Evolutionary conservation across 331 rosid species (phyloP).

Genomic region (Telfairia occidentalis): DNA sequence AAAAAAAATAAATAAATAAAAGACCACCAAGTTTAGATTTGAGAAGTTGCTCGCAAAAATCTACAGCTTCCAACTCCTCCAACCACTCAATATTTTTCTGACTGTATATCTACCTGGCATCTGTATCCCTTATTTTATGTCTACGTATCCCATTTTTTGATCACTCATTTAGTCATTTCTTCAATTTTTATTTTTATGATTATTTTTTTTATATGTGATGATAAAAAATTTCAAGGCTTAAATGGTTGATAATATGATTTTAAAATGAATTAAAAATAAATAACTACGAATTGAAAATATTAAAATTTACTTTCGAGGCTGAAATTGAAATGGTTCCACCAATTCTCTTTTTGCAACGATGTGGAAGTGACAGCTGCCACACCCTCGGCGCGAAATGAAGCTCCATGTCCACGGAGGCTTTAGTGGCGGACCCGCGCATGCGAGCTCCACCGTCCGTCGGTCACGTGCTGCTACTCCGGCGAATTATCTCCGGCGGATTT

Average conservation of each 20-base stretch:
- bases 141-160: neutral
- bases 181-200: neutral
- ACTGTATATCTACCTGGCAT: neutral
- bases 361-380: slow-evolving; percentile 7
- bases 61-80: neutral
- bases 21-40: too few species aligned
- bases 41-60: neutral
- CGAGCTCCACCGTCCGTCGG: slow-evolving; percentile 14
- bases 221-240: neutral
- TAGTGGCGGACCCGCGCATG: slow-evolving; percentile 20
- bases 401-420: slow-evolving; percentile 34
- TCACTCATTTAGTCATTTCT: too few species aligned
- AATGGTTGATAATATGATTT: too few species aligned
- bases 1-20: too few species aligned
- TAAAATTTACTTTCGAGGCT: neutral
- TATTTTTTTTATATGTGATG: neutral
- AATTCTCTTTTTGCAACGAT: neutral
- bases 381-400: slow-evolving; percentile 36
- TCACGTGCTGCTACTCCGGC: slow-evolving; percentile 15
- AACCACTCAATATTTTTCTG: neutral
- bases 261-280: neutral
- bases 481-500: neutral
- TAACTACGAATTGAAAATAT: neutral
- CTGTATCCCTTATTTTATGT: neutral
- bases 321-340: neutral